phyloP scores from a whole-genome alignment of 192 early-diverging fungal genomes.

The Chytriomyces confervae region DNA sequence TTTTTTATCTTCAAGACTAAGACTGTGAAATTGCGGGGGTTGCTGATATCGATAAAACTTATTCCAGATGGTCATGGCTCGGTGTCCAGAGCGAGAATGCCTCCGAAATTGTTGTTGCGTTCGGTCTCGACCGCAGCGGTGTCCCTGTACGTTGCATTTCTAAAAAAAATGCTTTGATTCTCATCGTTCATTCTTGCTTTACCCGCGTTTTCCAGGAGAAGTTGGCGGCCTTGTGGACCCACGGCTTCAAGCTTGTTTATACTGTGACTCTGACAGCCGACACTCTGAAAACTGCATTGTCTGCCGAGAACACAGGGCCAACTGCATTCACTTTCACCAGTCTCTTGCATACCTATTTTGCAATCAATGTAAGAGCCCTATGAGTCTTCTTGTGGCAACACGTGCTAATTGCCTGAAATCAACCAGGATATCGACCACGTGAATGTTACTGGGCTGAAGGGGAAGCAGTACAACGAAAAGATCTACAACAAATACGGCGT shows the following conservation, averaged over 20 bases:
- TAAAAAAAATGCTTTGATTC: no score
- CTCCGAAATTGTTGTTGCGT: conserved; percentile 55
- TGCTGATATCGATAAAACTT: neutral
- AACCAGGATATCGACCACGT: conserved; percentile 65
- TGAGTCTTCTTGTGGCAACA: neutral
- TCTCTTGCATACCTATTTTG: conserved; percentile 93
- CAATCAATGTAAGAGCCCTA: conserved; percentile 42
- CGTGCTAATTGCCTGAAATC: neutral
- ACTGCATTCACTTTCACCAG: conserved; percentile 80
- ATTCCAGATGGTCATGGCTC: conserved; percentile 58
- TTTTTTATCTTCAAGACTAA: neutral
- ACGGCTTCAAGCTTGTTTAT: conserved; percentile 76
- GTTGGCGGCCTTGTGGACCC: conserved; percentile 66
- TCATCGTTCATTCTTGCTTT: no score
- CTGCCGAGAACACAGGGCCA: conserved; percentile 75
- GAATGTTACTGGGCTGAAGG: conserved; percentile 69
- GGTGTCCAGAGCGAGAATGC: conserved; percentile 55
- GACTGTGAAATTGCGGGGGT: neutral
- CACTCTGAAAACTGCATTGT: conserved; percentile 74
- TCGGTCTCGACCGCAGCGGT: conserved; percentile 62
- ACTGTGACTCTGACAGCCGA: conserved; percentile 75
- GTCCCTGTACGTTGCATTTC: conserved; percentile 37
- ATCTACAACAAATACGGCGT: conserved; percentile 49
- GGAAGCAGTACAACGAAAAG: conserved; percentile 75
- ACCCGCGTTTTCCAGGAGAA: conserved; percentile 28